These are phyloP conservation scores for Aspergillus homomorphus DNA, from an alignment of 495 filamentous ascomycete species.

Conservation along the genomic window DNA sequence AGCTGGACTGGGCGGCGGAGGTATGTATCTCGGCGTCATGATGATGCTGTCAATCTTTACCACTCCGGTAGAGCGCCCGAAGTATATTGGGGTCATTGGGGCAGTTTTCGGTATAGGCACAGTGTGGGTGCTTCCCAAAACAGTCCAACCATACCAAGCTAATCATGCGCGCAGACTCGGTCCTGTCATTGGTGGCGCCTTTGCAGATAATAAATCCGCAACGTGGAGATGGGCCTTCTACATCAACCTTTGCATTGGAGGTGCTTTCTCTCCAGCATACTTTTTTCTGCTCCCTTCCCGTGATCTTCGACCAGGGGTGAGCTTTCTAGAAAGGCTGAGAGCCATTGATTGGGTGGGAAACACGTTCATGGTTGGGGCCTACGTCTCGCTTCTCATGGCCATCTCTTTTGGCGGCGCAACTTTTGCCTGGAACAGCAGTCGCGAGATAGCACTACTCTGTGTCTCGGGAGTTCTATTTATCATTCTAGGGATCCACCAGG, in stretches of 20 bases:
- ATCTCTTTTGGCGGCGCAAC: constrained; percentile 21
- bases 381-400: constrained; percentile 24
- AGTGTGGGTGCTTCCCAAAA: too few relatives aligned
- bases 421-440: neutral
- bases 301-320: constrained; percentile 39
- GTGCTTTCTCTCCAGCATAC: constrained; percentile 49
- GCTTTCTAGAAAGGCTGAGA: constrained; percentile 33
- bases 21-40: constrained; percentile 71
- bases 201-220: constrained; percentile 28
- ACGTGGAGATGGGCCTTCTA: constrained; percentile 44
- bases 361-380: constrained; percentile 26
- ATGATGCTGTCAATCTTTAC: constrained; percentile 56
- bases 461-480: constrained; percentile 22
- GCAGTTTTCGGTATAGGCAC: constrained; percentile 47
- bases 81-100: constrained; percentile 41
- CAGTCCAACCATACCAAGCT: too few relatives aligned
- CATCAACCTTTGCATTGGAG: constrained; percentile 56
- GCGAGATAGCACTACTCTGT: neutral
- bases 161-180: too few relatives aligned
- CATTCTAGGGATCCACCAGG: constrained; percentile 42
- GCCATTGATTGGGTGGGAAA: constrained; percentile 32
- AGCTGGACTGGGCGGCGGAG: constrained; percentile 67
- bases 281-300: constrained; percentile 50
- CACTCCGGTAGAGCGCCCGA: constrained; percentile 39
- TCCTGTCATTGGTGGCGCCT: constrained; percentile 41